phyloP scores from a whole-genome alignment of 169 alveolate genomes.

The Plasmodium sp. region DNA sequence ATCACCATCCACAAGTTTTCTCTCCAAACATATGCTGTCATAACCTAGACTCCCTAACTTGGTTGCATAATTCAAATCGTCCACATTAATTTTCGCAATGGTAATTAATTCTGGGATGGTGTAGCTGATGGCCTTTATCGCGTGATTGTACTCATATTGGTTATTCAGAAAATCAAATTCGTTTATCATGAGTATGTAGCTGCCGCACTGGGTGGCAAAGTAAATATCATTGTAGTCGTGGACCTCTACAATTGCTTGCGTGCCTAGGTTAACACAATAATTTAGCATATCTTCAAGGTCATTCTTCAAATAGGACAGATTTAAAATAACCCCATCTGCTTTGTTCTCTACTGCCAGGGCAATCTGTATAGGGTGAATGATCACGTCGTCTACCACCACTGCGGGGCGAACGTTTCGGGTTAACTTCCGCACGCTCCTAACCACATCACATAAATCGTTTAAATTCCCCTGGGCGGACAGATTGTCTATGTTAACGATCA shows the following conservation, averaged over 20 bases:
- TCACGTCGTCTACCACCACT: slow-evolving; percentile 84
- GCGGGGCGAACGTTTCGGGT: slow-evolving; percentile 84
- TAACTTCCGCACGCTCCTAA: slow-evolving; percentile 75
- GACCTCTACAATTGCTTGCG: slow-evolving; percentile 86
- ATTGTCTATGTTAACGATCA: slow-evolving; percentile 83
- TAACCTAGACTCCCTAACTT: slow-evolving; percentile 83
- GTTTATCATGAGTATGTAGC: slow-evolving; percentile 76
- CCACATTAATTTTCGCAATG: slow-evolving; percentile 81
- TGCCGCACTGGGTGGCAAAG: slow-evolving; percentile 78
- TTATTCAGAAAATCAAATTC: slow-evolving; percentile 83
- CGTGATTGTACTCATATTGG: slow-evolving; percentile 78
- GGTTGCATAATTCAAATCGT: slow-evolving; percentile 75
- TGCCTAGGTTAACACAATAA: slow-evolving; percentile 81
- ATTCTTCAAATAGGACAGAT: slow-evolving; percentile 77
- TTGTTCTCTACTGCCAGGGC: slow-evolving; percentile 85
- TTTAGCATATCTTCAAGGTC: slow-evolving; percentile 79
- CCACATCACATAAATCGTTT: slow-evolving; percentile 75
- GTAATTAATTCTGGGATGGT: slow-evolving; percentile 79
- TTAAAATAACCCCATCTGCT: slow-evolving; percentile 87
- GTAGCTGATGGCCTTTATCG: slow-evolving; percentile 80
- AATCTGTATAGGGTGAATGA: slow-evolving; percentile 84
- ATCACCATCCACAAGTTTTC: slow-evolving; percentile 76
- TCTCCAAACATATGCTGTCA: slow-evolving; percentile 84
- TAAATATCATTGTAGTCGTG: slow-evolving; percentile 82
- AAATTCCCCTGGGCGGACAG: slow-evolving; percentile 78